Evolutionary conservation across 768 basidiomycete species (phyloP).

Genomic region (Podaxis sp.): DNA sequence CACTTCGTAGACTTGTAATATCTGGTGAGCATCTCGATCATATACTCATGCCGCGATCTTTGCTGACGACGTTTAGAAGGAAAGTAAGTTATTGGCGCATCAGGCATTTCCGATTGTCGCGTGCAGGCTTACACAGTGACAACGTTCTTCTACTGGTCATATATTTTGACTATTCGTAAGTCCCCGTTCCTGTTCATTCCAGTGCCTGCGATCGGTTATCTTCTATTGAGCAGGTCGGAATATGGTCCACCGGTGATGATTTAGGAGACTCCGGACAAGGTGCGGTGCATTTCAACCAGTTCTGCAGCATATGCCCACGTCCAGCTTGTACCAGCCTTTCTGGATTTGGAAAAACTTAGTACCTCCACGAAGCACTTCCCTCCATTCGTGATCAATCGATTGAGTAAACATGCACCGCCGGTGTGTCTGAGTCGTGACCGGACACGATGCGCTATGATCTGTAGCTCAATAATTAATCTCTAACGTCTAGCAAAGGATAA

Average conservation of each 20-base stretch:
- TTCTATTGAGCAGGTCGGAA: too few relatives aligned
- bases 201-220: too few relatives aligned
- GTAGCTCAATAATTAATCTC: background rate
- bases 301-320: background rate
- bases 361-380: background rate
- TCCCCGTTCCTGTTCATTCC: too few relatives aligned
- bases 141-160: background rate
- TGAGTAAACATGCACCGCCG: too few relatives aligned
- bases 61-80: background rate
- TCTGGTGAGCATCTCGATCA: background rate
- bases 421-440: background rate
- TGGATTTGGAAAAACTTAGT: background rate
- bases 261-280: background rate
- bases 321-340: background rate
- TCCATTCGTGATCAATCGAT: background rate
- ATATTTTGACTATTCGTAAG: background rate
- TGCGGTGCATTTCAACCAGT: background rate
- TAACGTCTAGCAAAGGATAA: too few relatives aligned
- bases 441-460: background rate
- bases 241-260: background rate
- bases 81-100: background rate
- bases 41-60: background rate
- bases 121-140: background rate
- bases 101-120: background rate
- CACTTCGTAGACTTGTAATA: slow-evolving; percentile 29